Percentiles rank a stretch among this genome's conserved stretches.
phyloP scores from a whole-genome alignment of 2,329 filamentous ascomycete genomes.

The Emericellopsis atlantica region DNA sequence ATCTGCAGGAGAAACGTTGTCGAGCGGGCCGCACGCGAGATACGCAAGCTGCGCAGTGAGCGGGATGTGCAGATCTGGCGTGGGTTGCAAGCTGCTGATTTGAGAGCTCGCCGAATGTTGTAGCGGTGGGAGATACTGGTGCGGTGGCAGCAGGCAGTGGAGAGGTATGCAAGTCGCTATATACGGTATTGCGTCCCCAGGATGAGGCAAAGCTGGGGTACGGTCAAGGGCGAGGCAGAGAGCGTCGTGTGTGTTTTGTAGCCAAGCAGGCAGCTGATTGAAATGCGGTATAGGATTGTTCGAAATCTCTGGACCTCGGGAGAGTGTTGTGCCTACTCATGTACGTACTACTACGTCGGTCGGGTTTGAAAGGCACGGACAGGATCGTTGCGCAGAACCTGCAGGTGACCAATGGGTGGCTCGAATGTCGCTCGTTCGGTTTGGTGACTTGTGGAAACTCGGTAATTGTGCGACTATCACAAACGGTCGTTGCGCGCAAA shows the following conservation, averaged over 20 bases:
- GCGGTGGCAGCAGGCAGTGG: slow-evolving; percentile 15
- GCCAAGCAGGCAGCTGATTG: not conserved
- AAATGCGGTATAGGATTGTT: not conserved
- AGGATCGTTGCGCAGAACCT: too few species aligned
- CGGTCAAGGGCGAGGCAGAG: not conserved
- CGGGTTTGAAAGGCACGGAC: too few species aligned
- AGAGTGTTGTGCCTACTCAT: not conserved
- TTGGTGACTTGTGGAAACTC: too few species aligned
- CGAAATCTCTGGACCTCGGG: not conserved
- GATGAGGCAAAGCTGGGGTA: not conserved
- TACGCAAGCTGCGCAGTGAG: slow-evolving; percentile 3
- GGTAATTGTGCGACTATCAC: too few species aligned
- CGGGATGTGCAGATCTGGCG: slow-evolving; percentile 5
- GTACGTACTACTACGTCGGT: too few species aligned
- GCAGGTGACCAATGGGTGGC: too few species aligned
- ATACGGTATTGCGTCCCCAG: slow-evolving; percentile 5
- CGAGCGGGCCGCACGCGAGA: slow-evolving; percentile 8
- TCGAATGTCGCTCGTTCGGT: too few species aligned
- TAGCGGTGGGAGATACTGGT: slow-evolving; percentile 9
- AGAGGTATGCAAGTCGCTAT: slow-evolving; percentile 18
- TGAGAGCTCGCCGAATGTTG: slow-evolving; percentile 7
- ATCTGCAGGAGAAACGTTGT: slow-evolving; percentile 3
- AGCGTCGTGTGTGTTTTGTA: not conserved
- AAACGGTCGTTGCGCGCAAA: too few species aligned
- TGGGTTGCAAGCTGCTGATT: slow-evolving; percentile 5